Percentiles rank a stretch among this genome's conserved stretches.
Evolutionary conservation across 139 green algal genomes (phyloP).

Genomic region (Spirogloea muscicola): DNA sequence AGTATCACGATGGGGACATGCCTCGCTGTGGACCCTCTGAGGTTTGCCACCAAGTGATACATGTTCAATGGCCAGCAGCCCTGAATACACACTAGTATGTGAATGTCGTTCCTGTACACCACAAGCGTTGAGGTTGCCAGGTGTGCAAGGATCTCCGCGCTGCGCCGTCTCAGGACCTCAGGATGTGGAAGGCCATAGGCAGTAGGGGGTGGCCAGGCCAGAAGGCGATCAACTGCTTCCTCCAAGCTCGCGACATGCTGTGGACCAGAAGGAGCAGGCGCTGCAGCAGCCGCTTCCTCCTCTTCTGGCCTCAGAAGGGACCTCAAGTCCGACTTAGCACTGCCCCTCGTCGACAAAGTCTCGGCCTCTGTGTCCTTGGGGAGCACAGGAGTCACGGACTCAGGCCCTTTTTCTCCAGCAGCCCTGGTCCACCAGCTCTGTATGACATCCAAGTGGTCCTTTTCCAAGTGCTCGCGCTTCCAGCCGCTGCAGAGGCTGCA

Average conservation of each 20-base stretch:
- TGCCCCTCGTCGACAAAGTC: neutral
- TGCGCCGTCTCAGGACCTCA: neutral
- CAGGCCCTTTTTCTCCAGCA: neutral
- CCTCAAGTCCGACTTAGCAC: neutral
- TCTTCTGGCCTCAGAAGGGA: too few species aligned
- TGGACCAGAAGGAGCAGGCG: too few species aligned
- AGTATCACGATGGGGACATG: constrained; percentile 23
- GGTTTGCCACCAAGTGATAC: constrained; percentile 19
- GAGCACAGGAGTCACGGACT: neutral
- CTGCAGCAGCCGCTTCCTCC: neutral
- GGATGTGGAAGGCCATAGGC: neutral
- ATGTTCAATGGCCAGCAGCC: constrained; percentile 25
- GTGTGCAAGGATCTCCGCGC: neutral
- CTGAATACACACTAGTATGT: constrained; percentile 25
- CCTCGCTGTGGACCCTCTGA: neutral
- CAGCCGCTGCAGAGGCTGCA: neutral
- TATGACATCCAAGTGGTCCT: neutral
- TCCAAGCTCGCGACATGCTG: neutral
- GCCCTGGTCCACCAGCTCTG: neutral
- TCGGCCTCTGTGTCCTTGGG: neutral
- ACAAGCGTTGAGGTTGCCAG: neutral
- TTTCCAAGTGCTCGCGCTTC: neutral
- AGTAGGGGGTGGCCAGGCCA: constrained; percentile 6
- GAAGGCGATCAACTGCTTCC: constrained; percentile 18
- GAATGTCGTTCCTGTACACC: neutral